phyloP scores from a whole-genome alignment of 495 filamentous ascomycete species.

The Tuber microsphaerosporum region DNA sequence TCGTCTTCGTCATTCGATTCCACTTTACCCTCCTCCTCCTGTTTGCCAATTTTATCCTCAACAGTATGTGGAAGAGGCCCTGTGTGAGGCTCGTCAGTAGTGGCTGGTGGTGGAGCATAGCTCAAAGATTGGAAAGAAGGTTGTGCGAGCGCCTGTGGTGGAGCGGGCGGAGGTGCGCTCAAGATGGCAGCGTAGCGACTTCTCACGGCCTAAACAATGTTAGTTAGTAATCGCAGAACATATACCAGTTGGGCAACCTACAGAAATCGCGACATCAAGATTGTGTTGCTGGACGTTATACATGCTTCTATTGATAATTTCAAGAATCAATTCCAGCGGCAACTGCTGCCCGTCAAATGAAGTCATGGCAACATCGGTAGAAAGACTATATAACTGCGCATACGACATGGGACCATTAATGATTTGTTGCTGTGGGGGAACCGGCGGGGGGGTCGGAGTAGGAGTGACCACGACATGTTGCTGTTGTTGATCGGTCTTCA shows the following conservation, averaged over 20 bases:
- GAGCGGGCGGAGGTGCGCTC: slow-evolving; percentile 15
- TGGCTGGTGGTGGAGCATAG: slow-evolving; percentile 8
- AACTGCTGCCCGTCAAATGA: slow-evolving; percentile 75
- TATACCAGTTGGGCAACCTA: slow-evolving; percentile 12
- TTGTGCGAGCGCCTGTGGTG: slow-evolving; percentile 9
- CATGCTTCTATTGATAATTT: slow-evolving; percentile 56
- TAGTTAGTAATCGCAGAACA: slow-evolving; percentile 6
- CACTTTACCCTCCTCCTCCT: slow-evolving; percentile 24
- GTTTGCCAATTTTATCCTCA: slow-evolving; percentile 11
- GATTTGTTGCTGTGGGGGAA: slow-evolving; percentile 51
- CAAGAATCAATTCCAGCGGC: slow-evolving; percentile 64
- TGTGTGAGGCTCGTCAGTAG: slow-evolving; percentile 12
- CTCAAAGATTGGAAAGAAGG: slow-evolving; percentile 6
- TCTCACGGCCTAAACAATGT: slow-evolving; percentile 31
- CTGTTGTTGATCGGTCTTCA: slow-evolving; percentile 58
- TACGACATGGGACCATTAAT: slow-evolving; percentile 66
- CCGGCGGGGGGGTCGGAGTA: slow-evolving; percentile 47
- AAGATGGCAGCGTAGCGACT: slow-evolving; percentile 29
- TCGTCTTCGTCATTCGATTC: slow-evolving; percentile 34
- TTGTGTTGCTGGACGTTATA: slow-evolving; percentile 36
- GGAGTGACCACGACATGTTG: slow-evolving; percentile 47
- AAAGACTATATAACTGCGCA: slow-evolving; percentile 76
- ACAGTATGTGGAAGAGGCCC: slow-evolving; percentile 6
- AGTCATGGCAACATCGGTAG: slow-evolving; percentile 61
- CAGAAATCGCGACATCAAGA: slow-evolving; percentile 49